Base-by-base conservation (phyloP, 1,284 basidiomycete genomes). In the Lentinula novae-zelandiae region DNA sequence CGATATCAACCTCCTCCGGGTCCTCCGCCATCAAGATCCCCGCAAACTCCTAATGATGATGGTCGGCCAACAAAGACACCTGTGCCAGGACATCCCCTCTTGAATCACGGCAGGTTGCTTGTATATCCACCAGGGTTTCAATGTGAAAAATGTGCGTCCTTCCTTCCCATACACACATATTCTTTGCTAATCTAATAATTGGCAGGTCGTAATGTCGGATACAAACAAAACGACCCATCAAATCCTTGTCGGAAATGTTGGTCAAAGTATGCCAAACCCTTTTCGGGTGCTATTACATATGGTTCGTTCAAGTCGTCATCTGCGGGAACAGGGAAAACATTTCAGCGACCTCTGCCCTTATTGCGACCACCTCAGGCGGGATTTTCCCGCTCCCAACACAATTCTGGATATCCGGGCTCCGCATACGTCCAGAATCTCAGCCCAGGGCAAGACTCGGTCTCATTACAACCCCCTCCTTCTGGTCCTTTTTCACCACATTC, bases 181-280 rank as follows among this genome's bases (percentile, higher is more conserved):
- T 34, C 6, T 59, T 17, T 44, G 61, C 27, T 56, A 22, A 53
- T 22, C 15, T 44, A 22, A 5, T 59, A 22, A 8, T 9, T 27
- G 38, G 20, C 60, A 92, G 89, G 89, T 68, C 75, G 77, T 44
- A 90, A 91, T 68, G 84, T 81, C 0, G 90, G 90, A 2, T 92
- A 86, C 73, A 89, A 88, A 71, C 76, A 82, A 60, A 77, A 76
- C 49, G 87, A 91, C 68, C 87, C 89, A 0, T 71, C 77, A 0
- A 75, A 84, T 62, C 86, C 89, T 6, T 92, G 90, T 67, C 75
- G 76, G 55, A 83, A 81, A 59, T 92, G 90, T 71, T 92, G 89
- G 90, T 73, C 78, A 1, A 84, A 83, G 63, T 86, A 87, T 69
- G 76, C 78, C 1, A 82, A 81, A 65, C 76, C 78, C 0, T 92